Evolutionary conservation across 1,284 basidiomycete genomes (phyloP).

Genomic region (Heterobasidion irregulare): DNA sequence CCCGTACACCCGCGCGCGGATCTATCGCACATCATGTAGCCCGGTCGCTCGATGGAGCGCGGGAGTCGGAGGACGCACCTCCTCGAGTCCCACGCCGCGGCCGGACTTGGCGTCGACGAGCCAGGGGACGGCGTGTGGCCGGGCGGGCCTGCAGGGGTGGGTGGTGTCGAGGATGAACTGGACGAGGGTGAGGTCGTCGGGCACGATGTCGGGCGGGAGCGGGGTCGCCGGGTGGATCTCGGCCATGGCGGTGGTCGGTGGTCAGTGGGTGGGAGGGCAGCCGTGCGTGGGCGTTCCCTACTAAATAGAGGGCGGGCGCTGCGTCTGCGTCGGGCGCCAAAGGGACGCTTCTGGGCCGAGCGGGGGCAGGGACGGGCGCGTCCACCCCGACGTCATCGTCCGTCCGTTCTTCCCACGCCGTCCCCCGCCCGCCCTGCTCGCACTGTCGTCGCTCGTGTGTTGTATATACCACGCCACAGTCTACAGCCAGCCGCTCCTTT

Average conservation of each 20-base stretch:
- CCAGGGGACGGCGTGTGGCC: conserved; percentile 41
- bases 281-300: no score
- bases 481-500: not conserved
- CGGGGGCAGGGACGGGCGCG: no score
- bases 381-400: no score
- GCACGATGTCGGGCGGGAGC: conserved; percentile 28
- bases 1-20: conserved; percentile 40
- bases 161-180: conserved; percentile 64
- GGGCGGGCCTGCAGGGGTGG: conserved; percentile 38
- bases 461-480: not conserved
- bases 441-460: no score
- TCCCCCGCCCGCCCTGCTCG: no score
- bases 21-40: conserved; percentile 16
- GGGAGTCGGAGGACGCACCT: conserved; percentile 33
- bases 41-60: not conserved
- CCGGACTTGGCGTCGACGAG: conserved; percentile 58
- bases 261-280: no score
- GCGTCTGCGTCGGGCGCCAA: no score
- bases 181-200: conserved; percentile 63
- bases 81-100: conserved; percentile 30
- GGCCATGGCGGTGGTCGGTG: not conserved
- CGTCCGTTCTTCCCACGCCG: no score
- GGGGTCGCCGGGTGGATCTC: not conserved
- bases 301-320: no score
- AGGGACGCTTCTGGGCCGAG: no score